Base-by-base conservation (phyloP, 2,329 filamentous ascomycete species). In the Xylariomycetidae sp. region DNA sequence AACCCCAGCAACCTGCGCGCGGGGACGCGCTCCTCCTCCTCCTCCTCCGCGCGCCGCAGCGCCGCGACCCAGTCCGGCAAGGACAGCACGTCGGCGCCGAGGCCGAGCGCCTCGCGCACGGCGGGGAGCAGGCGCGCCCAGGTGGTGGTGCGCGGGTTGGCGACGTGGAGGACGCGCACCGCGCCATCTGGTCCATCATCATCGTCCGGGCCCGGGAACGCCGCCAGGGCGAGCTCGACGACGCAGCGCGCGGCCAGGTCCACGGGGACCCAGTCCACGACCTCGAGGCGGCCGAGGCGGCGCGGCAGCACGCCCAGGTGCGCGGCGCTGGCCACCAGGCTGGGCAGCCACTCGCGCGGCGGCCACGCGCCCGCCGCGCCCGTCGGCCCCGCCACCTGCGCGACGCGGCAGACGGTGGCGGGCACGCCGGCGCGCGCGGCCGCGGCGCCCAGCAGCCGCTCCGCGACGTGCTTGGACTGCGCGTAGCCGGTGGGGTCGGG, bases 301-400 rank as follows among this genome's bases (percentile, higher is more conserved):
- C 15, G 23, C 0, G 50, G 52, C 6, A 54, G 19, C 22, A 39
- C 44, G 3, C 44, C 42, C 8, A 48, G 33, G 22, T 46, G 40
- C 18, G 34, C 39, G 3, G 44, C 43, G 29, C 48, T 49, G 5
- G 46, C 41, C 13, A 50, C 33, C 14, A 48, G 10, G 17, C 47
- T 47, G 12, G 47, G 44, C 14, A 49, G 14, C 48, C 46, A 50
- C 18, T 50, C 48, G 16, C 35, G 37, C 28, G 34, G 34, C 9
- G 37, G 25, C 48, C 46, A 49, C 10, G 40, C 26, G 1, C 44
- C 44, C 7, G 31, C 29, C 4, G 18, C n/a, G 4, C 38, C 16
- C 8, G 34, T 42, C 10, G 46, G 41, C 2, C 48, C 44, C 2
- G 46, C 39, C 14, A 50, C 25, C 22, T 50, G 48, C 2, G 44